These are phyloP conservation scores for Zygotorulaspora sp. DNA, from an alignment of 805 yeast genomes.

Conservation along the genomic window DNA sequence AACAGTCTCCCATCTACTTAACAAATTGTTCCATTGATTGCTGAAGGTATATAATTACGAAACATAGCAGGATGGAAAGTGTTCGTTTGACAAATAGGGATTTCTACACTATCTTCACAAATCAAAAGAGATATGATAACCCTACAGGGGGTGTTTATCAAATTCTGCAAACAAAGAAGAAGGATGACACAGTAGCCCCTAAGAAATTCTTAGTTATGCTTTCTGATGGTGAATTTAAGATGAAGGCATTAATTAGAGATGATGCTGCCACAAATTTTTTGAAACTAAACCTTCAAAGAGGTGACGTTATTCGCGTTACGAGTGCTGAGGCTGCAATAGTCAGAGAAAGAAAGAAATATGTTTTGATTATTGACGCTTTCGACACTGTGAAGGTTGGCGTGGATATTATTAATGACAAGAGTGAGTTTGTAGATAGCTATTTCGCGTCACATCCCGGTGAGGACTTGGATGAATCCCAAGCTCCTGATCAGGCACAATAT, in stretches of 20 bases:
- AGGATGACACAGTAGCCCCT: constrained; percentile 27
- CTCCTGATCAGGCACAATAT: constrained; percentile 10
- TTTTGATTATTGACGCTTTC: constrained; percentile 45
- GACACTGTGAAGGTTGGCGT: constrained; percentile 41
- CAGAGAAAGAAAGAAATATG: constrained; percentile 42
- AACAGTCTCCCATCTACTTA: no score
- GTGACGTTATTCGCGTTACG: constrained; percentile 32
- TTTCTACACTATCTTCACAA: constrained; percentile 29
- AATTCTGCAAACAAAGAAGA: constrained; percentile 31
- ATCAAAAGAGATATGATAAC: constrained; percentile 28
- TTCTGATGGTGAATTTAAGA: constrained; percentile 48
- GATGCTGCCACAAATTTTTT: constrained; percentile 43
- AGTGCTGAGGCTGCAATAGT: constrained; percentile 35
- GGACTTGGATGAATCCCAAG: constrained; percentile 17
- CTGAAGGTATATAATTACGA: neutral
- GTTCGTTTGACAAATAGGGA: constrained; percentile 27
- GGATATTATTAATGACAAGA: constrained; percentile 38
- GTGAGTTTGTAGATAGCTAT: constrained; percentile 50
- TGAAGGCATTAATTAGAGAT: constrained; percentile 52
- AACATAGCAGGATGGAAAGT: constrained; percentile 15
- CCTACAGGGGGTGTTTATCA: constrained; percentile 34
- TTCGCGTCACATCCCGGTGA: constrained; percentile 56
- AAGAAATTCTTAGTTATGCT: constrained; percentile 39
- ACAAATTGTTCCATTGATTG: no score
- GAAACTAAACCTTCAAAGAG: constrained; percentile 45